Conservation (phyloP, 2,329 filamentous ascomycete species). For the Paraphoma sp. region DNA sequence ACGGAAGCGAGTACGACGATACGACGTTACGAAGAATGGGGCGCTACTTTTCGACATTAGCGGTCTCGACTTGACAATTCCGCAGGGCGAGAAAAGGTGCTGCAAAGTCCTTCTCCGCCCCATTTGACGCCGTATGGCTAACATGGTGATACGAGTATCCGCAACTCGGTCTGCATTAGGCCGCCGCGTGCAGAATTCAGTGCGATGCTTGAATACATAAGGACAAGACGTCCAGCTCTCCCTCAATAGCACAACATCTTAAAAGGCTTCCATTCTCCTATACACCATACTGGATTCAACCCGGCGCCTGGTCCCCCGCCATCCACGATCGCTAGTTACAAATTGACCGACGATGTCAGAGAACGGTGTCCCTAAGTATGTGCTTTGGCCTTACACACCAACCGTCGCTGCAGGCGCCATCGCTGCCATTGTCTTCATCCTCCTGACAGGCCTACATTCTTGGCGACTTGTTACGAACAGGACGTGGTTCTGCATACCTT, state of each 20-base stretch:
- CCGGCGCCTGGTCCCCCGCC: too few relatives aligned
- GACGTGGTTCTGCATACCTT: conserved; percentile 60
- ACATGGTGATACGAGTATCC: not conserved
- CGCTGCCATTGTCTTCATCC: conserved; percentile 56
- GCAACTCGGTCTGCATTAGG: not conserved
- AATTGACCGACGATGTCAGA: conserved; percentile 21
- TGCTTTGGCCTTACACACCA: conserved; percentile 52
- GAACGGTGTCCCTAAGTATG: conserved; percentile 22
- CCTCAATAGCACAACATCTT: not conserved
- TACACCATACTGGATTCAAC: not conserved
- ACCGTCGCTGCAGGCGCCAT: conserved; percentile 56
- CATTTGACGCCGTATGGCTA: not conserved
- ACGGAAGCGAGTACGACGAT: not conserved
- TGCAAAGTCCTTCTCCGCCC: too few relatives aligned
- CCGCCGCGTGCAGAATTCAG: not conserved
- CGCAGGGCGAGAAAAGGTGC: not conserved
- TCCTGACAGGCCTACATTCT: conserved; percentile 51
- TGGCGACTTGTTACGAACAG: conserved; percentile 53
- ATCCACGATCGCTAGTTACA: too few relatives aligned
- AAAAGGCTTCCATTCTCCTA: not conserved
- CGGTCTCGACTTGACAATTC: not conserved
- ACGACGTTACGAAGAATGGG: not conserved
- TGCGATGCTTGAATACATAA: not conserved
- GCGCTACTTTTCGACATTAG: not conserved
- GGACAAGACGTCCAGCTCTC: not conserved